Evolutionary conservation across 257 asterid species (phyloP).

Genomic region (Dorcoceras hygrometricum): DNA sequence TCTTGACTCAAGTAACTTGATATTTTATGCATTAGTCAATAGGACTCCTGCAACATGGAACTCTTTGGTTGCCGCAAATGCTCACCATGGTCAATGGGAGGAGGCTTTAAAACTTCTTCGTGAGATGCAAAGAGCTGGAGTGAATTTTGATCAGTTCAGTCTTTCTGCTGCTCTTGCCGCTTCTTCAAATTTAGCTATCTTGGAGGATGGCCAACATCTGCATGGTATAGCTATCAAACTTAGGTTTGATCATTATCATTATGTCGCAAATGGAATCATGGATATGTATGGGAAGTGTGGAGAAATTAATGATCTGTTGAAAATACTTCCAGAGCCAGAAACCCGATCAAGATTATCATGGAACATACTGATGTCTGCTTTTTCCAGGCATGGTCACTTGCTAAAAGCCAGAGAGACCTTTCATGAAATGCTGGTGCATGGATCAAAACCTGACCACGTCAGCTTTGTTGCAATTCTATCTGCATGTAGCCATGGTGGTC

Average conservation of each 20-base stretch:
- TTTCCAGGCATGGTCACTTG: constrained; percentile 43
- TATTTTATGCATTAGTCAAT: constrained; percentile 36
- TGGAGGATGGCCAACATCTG: constrained; percentile 49
- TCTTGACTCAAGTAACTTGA: constrained; percentile 55
- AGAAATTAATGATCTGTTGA: constrained; percentile 37
- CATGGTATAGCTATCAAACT: constrained; percentile 40
- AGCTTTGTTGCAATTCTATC: constrained; percentile 51
- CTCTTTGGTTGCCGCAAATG: constrained; percentile 52
- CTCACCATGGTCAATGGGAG: constrained; percentile 69
- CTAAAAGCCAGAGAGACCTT: constrained; percentile 38
- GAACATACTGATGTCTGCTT: constrained; percentile 44
- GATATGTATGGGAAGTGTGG: constrained; percentile 62
- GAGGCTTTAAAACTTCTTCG: constrained; percentile 67
- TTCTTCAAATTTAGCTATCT: constrained; percentile 40
- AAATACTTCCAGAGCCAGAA: constrained; percentile 38
- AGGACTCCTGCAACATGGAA: constrained; percentile 48
- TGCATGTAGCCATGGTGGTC: constrained; percentile 58
- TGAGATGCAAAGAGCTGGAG: constrained; percentile 65
- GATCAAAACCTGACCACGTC: constrained; percentile 40
- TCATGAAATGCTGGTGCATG: constrained; percentile 41
- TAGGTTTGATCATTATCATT: constrained; percentile 33
- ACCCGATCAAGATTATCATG: constrained; percentile 38
- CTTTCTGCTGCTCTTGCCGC: constrained; percentile 42
- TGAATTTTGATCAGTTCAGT: not conserved
- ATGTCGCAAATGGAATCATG: constrained; percentile 38